Evolutionary conservation across 2,329 filamentous ascomycete genomes (phyloP), one percentile per base, ranked within the genome.

Genomic region (Neospermospora avenae): DNA sequence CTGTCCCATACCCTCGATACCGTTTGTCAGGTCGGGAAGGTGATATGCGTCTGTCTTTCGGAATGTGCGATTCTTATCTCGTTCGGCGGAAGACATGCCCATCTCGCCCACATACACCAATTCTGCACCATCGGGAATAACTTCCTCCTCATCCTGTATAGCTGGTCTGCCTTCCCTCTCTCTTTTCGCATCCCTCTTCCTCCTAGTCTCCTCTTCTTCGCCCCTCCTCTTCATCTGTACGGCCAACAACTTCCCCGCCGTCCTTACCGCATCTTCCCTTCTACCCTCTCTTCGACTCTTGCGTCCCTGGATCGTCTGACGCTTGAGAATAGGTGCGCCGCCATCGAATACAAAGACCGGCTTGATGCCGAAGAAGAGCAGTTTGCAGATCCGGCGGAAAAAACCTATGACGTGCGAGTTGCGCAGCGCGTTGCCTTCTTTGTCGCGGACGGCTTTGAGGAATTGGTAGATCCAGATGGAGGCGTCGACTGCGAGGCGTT

Each of bases 391-490:
- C 62, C 95, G 87, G 55, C 95, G 90, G 77, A 99, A 99, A 84
- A 99, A 99, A 41, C 96, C 95, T 45, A 99, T 91, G 37, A 99
- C 85, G 72, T 99, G 95, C 31, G 91, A 93, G 77, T 97, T 99
- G 65, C 93, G 91, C 55, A 99, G 81, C 1, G 95, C 95, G 72
- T 99, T 96, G 57, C 95, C 95, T 76, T 99, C 95, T 72, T 98
- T 97, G 77, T 99, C 95, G 69, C 95, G 93, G 11, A 99, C 95
- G 10, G 96, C 95, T 78, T 99, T 99, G 69, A 99, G 85, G 72
- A 99, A 99, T 73, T 99, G 95, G 80, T 99, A 99, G 69, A 99
- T 98, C 95, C 95, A 99, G 73, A 99, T 99, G 13, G 93, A 97
- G 60, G 96, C 95, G 77, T 99, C 95, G 67, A 99, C 91, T 49